phyloP scores from a whole-genome alignment of 1,284 basidiomycete species.

The Cutaneotrichosporon mucoides region DNA sequence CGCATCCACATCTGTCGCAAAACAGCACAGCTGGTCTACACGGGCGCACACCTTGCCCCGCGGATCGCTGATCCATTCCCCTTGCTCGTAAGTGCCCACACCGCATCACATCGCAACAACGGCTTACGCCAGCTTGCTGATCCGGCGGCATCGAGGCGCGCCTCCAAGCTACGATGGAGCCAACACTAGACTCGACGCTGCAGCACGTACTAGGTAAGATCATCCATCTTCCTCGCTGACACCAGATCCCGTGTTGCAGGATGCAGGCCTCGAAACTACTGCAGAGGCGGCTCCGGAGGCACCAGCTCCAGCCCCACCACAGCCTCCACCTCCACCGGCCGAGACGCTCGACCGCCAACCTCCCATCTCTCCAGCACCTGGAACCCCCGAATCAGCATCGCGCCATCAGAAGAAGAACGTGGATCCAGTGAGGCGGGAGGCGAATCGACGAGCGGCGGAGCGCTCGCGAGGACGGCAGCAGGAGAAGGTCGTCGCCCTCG shows the following conservation, averaged over 20 bases:
- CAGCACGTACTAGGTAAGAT: constrained; percentile 16
- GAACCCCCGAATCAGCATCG: neutral
- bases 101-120: too few relatives aligned
- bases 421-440: constrained; percentile 41
- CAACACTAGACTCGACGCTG: constrained; percentile 12
- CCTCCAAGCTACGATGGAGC: constrained; percentile 10
- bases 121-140: too few relatives aligned
- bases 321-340: too few relatives aligned
- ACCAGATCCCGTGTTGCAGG: neutral
- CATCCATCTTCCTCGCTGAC: neutral
- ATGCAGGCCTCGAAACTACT: neutral
- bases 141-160: too few relatives aligned
- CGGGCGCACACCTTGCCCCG: too few relatives aligned
- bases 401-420: constrained; percentile 9
- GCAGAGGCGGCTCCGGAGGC: too few relatives aligned
- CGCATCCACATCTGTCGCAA: neutral
- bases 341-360: too few relatives aligned
- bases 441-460: constrained; percentile 48
- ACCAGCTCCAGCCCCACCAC: too few relatives aligned
- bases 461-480: constrained; percentile 39
- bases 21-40: too few relatives aligned
- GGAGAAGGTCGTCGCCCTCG: constrained; percentile 36
- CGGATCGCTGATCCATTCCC: too few relatives aligned
- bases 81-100: too few relatives aligned
- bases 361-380: too few relatives aligned